Evolutionary conservation across 2,329 filamentous ascomycete species (phyloP).

Genomic region (Colletotrichum acutatum): DNA sequence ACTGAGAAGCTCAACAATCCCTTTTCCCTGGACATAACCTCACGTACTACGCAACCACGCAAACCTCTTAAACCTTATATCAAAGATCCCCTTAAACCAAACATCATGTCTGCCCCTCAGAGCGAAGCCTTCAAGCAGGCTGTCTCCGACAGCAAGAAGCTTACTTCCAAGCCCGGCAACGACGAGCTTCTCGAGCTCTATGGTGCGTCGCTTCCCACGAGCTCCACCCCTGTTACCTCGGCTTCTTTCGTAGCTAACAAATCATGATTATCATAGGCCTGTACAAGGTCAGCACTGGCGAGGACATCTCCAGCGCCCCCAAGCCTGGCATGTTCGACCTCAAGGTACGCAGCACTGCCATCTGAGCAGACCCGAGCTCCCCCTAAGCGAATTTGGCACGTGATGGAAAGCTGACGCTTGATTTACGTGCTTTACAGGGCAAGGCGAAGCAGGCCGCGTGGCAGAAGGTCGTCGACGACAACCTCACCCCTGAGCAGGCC

Average conservation of each 20-base stretch:
- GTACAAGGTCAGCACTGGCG: constrained; percentile 68
- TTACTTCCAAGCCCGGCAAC: constrained; percentile 71
- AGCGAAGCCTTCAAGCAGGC: constrained; percentile 66
- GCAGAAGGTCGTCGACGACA: constrained; percentile 75
- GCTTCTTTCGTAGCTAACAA: background rate
- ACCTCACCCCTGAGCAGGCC: constrained; percentile 71
- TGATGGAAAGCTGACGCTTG: constrained; percentile 10
- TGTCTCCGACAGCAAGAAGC: constrained; percentile 72
- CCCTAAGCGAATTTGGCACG: background rate
- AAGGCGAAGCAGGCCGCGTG: constrained; percentile 86
- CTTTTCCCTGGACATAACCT: constrained; percentile 1
- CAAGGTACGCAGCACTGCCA: constrained; percentile 59
- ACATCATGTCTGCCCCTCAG: constrained; percentile 53
- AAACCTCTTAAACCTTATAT: background rate
- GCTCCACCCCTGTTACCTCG: background rate
- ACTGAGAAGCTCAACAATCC: constrained; percentile 32
- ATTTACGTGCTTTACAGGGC: constrained; percentile 58
- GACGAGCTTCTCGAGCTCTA: constrained; percentile 74
- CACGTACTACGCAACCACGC: constrained; percentile 1
- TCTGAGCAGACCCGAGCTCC: background rate
- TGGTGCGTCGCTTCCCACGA: constrained; percentile 52
- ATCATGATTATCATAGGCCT: constrained; percentile 54
- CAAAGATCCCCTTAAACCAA: constrained; percentile 6
- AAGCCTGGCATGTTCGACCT: constrained; percentile 77
- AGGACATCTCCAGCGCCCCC: constrained; percentile 66